Evolutionary conservation across 352 stramenopile genomes (phyloP), one percentile per base, ranked within the genome.

Genomic region (Pythium folliculosum): DNA sequence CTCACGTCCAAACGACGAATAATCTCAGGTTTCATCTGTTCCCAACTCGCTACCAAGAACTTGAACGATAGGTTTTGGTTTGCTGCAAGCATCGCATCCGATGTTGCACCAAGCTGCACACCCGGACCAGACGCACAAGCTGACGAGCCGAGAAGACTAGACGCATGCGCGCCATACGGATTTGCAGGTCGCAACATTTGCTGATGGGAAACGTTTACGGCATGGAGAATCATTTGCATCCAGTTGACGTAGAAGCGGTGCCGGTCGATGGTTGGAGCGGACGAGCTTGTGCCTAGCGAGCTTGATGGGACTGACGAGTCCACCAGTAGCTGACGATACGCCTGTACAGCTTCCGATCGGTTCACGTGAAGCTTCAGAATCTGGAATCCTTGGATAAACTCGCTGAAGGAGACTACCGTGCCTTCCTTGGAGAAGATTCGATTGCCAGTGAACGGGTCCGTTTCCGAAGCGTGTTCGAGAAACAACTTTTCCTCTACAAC

Each of bases 1-100:
- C 63, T 56, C 1, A 57, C 48, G 25, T 83, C 71, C 9, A 86
- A 53, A 23, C 60, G 70, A 25, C 69, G 76, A 17, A 86, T 81
- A 14, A 78, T 68, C 32, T 80, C 76, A 17, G 72, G 69, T 59
- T 81, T 86, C 16, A 73, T 81, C 40, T 78, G 71, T 38, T 81
- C 58, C 77, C 77, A 86, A 13, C 69, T 81, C 32, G 65, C 66
- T 2, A 60, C 60, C 7, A 86, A 66, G 27, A 82, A 86, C 14
- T 73, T 73, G 17, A 63, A 61, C 4, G 77, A 76, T 3, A 82
- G 69, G 21, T 61, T 53, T 22, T 71, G 65, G 16, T 76, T 81
- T 5, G 71, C 73, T 5, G 55, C 22, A 5, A 70, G 8, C 21
- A 83, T 55, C 0, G 71, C 70, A 16, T 86, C 77, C 0, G 75